Conservation (phyloP, 768 basidiomycete genomes). For the Cyclocybe cylindracea region DNA sequence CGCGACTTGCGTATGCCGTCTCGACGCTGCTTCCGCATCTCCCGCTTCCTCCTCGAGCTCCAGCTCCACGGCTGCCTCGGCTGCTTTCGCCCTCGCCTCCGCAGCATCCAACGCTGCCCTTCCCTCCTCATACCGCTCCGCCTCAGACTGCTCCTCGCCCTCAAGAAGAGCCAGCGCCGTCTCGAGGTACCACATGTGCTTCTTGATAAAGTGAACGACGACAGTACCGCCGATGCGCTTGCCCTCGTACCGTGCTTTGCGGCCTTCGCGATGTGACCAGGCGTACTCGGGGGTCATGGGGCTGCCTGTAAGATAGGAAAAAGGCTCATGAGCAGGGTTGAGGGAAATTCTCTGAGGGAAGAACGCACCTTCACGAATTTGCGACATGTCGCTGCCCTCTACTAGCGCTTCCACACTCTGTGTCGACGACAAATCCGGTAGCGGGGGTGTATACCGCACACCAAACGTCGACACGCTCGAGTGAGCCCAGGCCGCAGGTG, state of each 20-base stretch:
- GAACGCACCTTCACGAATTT: constrained; percentile 58
- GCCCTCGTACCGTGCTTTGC: constrained; percentile 60
- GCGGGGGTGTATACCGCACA: constrained; percentile 68
- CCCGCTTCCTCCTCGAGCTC: too few species aligned
- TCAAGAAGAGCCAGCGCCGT: constrained; percentile 87
- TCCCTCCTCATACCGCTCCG: constrained; percentile 39
- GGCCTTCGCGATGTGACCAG: constrained; percentile 75
- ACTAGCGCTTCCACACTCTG: constrained; percentile 90
- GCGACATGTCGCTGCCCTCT: constrained; percentile 87
- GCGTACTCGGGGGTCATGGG: constrained; percentile 62
- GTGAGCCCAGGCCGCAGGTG: constrained; percentile 67
- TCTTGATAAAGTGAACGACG: constrained; percentile 97
- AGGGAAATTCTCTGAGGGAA: background rate
- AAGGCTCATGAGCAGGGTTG: constrained; percentile 1
- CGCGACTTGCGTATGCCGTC: too few species aligned
- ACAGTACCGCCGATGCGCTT: constrained; percentile 88
- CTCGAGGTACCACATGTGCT: constrained; percentile 95
- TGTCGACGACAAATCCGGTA: constrained; percentile 59
- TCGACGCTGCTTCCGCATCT: too few species aligned
- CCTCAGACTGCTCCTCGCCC: constrained; percentile 69
- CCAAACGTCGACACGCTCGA: constrained; percentile 90
- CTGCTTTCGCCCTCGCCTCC: background rate
- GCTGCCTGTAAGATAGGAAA: constrained; percentile 39
- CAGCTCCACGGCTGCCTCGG: background rate
- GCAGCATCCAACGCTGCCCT: constrained; percentile 17